These are phyloP conservation scores for Tolypocladium capitatum DNA, from an alignment of 2,329 filamentous ascomycete genomes.

Conservation along the genomic window DNA sequence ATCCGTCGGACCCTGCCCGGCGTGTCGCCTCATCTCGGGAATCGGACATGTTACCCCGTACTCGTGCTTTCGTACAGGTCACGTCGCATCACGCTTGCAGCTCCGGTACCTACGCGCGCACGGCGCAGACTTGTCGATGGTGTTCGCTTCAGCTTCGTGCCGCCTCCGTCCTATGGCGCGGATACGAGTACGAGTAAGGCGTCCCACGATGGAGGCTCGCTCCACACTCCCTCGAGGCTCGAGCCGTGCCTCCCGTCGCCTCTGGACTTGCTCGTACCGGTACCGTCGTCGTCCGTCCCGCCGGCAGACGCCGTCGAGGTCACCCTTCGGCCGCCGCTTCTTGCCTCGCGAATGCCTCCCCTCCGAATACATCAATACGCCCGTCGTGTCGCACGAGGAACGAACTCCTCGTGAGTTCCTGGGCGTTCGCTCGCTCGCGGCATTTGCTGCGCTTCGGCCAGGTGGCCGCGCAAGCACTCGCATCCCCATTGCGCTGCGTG, in stretches of 20 bases:
- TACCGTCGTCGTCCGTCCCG: not conserved
- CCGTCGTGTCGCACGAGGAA: not conserved
- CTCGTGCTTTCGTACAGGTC: not conserved
- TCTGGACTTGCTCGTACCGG: not conserved
- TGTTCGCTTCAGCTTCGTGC: not conserved
- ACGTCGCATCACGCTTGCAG: not conserved
- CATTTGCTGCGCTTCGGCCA: not conserved
- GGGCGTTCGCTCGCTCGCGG: not conserved
- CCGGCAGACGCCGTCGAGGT: not conserved
- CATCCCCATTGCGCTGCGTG: not conserved
- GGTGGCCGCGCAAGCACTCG: not conserved
- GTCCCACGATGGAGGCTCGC: not conserved
- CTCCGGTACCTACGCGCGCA: not conserved
- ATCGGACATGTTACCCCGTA: no score
- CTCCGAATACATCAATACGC: no score
- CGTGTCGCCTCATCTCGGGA: not conserved
- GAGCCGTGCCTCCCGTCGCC: conserved; percentile 1
- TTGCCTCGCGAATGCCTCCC: no score
- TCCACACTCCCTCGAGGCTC: not conserved
- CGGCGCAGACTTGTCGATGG: not conserved
- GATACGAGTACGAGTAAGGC: no score
- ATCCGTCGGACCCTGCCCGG: no score
- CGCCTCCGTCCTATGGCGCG: no score
- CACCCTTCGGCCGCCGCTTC: not conserved
- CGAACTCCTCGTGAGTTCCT: not conserved